These are phyloP conservation scores for Xylaria grammica DNA, from an alignment of 495 filamentous ascomycete species.

Conservation along the genomic window DNA sequence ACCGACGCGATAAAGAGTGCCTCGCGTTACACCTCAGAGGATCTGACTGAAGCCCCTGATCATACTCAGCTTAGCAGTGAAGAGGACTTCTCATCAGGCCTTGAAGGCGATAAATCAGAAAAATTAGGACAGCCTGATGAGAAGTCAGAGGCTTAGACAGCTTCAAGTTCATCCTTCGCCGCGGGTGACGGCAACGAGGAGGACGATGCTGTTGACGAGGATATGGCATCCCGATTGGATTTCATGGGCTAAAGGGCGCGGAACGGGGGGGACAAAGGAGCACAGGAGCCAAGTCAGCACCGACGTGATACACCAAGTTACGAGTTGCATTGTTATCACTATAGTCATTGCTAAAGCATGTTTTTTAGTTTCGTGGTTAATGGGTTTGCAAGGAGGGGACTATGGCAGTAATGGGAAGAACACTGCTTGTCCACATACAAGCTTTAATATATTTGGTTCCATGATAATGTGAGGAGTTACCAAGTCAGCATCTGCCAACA, in stretches of 20 bases:
- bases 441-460: too few species aligned
- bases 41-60: neutral
- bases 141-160: neutral
- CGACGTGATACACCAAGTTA: neutral
- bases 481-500: too few species aligned
- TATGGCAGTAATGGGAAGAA: neutral
- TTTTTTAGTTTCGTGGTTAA: neutral
- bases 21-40: conserved; percentile 3
- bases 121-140: neutral
- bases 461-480: too few species aligned
- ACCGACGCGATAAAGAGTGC: neutral
- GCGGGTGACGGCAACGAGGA: neutral
- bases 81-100: neutral
- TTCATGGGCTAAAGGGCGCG: conserved; percentile 19
- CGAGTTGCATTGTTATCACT: neutral
- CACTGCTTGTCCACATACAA: too few species aligned
- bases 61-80: neutral
- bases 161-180: neutral
- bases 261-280: neutral
- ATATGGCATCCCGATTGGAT: conserved; percentile 25
- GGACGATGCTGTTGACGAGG: conserved; percentile 22
- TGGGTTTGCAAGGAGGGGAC: neutral
- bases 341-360: neutral
- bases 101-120: neutral
- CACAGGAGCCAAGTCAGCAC: neutral